Base-by-base conservation (phyloP, 225 moss, liverwort and hornwort species). In the Sphagnum contortum region DNA sequence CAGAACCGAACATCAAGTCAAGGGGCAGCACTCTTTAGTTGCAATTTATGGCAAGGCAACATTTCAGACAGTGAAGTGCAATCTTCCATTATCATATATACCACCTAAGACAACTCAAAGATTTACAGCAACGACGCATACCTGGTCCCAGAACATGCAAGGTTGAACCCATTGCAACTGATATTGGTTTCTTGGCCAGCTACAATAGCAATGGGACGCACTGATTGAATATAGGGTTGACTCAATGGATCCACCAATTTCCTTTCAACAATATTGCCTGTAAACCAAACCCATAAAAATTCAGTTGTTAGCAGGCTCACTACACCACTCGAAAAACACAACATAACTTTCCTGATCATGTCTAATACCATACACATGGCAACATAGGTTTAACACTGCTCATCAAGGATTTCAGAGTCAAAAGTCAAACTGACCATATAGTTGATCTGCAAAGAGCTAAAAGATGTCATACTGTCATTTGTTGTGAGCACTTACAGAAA, bases 201-300 rank as follows among this genome's bases (percentile, higher is more conserved):
- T 13, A 92, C 82, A 63, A 98, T 72, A 13, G 96, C 96, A 57
- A 91, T 64, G 54, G 96, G 96, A 57, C 87, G 72, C 2, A 93
- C 88, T 45, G 87, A 98, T 55, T 85, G 50, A 45, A 98, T 66
- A 71, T 82, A 73, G 44, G 96, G 90, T 57, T 68, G 65, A 7
- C 52, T 77, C 3, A 72, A 60, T 0, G 76, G 61, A 68, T 55
- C 75, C 46, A 76, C 69, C 4, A 69, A 64, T 54, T 69, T 74
- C 70, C 71, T 74, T 29, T 80, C 63, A 12, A 77, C 59, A 45
- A 93, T 45, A 64, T 79, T 75, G 60, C 94, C 92, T 93, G 74
- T 76, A 75, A 13, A 62, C 9, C 47, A 13, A 46, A 69, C 63
- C 46, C 6, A 53, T 53, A 53, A 6, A 53, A 10, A 53, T 53